Evolutionary conservation across 495 filamentous ascomycete genomes (phyloP).

Genomic region (Podospora pseudocomata): DNA sequence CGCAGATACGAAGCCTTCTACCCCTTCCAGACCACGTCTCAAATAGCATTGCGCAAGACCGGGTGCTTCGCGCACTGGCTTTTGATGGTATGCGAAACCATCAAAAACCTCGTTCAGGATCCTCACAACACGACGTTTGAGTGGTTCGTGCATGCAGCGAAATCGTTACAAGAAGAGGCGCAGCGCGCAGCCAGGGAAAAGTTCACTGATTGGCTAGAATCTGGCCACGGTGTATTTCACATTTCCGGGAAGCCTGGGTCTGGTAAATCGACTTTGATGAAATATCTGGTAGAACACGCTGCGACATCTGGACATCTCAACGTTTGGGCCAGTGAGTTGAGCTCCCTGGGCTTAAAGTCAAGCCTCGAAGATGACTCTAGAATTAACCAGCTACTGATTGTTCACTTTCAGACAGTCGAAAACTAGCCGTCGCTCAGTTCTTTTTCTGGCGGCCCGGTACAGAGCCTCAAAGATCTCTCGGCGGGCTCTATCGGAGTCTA

Average conservation of each 20-base stretch:
- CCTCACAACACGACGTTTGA: background rate
- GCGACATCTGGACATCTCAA: background rate
- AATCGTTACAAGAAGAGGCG: background rate
- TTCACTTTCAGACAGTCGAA: background rate
- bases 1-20: background rate
- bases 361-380: background rate
- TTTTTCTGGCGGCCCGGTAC: background rate
- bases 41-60: background rate
- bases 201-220: background rate
- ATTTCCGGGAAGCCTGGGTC: background rate
- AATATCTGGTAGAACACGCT: background rate
- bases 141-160: background rate
- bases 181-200: background rate
- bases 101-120: background rate
- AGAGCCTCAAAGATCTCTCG: background rate
- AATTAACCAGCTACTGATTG: background rate
- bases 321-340: background rate
- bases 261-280: background rate
- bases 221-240: background rate
- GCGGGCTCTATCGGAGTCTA: background rate
- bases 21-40: background rate
- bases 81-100: background rate
- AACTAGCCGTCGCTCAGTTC: background rate
- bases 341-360: background rate
- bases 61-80: background rate